Conservation (phyloP, 371 early-diverging fungal species). For the Zancudomyces culisetae region DNA sequence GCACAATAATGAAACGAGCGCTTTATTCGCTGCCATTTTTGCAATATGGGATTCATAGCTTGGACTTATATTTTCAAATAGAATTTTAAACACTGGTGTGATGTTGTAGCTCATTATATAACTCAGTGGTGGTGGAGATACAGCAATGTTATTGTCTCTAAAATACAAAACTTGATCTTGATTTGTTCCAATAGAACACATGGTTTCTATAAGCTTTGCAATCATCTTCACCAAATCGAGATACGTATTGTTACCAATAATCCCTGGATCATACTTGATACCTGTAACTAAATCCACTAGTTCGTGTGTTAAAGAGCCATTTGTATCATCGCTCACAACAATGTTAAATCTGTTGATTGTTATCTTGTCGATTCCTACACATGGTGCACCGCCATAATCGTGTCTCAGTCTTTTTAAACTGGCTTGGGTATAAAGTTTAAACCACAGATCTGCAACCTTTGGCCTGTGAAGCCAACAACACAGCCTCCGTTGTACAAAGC, state of each 20-base stretch:
- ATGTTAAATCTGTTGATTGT: too few relatives aligned
- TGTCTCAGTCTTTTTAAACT: not conserved
- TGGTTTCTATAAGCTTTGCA: not conserved
- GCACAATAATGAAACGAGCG: not conserved
- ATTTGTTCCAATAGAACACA: slow-evolving; percentile 2
- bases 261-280: too few relatives aligned
- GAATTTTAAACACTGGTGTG: not conserved
- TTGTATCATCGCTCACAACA: not conserved
- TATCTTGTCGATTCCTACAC: slow-evolving; percentile 3
- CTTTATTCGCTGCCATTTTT: not conserved
- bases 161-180: slow-evolving; percentile 1
- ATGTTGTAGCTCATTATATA: not conserved
- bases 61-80: not conserved
- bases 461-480: slow-evolving; percentile 1
- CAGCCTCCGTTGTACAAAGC: too few relatives aligned
- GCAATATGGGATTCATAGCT: not conserved
- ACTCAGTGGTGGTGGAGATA: not conserved
- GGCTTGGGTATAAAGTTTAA: slow-evolving; percentile 1
- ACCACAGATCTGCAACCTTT: slow-evolving; percentile 2
- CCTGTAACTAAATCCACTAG: slow-evolving; percentile 2
- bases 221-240: too few relatives aligned
- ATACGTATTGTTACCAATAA: too few relatives aligned
- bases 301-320: not conserved
- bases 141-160: not conserved
- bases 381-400: not conserved